Evolutionary conservation across 2,329 filamentous ascomycete genomes (phyloP), one percentile per base, ranked within the genome.

Genomic region (Boeremia lycopersici): DNA sequence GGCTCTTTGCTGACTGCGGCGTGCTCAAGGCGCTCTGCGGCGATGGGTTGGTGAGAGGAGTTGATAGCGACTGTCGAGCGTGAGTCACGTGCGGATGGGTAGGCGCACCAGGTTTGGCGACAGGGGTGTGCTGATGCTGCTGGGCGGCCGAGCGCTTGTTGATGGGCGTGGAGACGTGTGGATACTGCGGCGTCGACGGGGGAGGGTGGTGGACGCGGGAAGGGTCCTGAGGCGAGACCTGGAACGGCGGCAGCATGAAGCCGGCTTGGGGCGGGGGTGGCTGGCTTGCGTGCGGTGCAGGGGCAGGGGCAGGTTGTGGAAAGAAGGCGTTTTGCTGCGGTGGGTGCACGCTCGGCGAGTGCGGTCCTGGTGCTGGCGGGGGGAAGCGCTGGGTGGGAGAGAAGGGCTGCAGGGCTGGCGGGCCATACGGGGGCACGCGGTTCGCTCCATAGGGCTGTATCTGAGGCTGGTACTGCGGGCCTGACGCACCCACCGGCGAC

Each of bases 201-300:
- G 70, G 57, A 36, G 72, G 73, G 19, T 74, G 74, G 49, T 74
- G 71, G 10, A 71, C 68, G 56, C 68, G 69, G 42, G 67, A 75
- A 5, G 75, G 76, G 43, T 77, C 76, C 56, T 81, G 78, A 8
- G 75, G 73, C n/a, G 72, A 69, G 11, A 80, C 76, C 49, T 79
- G 76, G 61, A 81, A 81, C 4, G 78, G 78, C 41, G 78, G 77
- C 31, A 81, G 70, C 74, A 80, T 79, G 54, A 77, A 75, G 13
- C 78, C 79, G 43, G 78, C 72, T 45, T 77, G 77, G 35, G 74
- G 72, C 12, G 74, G 73, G 6, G 46, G 53, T 30, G 74, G 74
- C 30, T 74, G 74, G 39, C 68, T 67, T 48, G 70, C 61, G 23
- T 66, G 72, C 46, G 71, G 52, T 76, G 69, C 11, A 61, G 55